Conservation (phyloP, 2,329 filamentous ascomycete genomes). For the Verticillium dahliae region DNA sequence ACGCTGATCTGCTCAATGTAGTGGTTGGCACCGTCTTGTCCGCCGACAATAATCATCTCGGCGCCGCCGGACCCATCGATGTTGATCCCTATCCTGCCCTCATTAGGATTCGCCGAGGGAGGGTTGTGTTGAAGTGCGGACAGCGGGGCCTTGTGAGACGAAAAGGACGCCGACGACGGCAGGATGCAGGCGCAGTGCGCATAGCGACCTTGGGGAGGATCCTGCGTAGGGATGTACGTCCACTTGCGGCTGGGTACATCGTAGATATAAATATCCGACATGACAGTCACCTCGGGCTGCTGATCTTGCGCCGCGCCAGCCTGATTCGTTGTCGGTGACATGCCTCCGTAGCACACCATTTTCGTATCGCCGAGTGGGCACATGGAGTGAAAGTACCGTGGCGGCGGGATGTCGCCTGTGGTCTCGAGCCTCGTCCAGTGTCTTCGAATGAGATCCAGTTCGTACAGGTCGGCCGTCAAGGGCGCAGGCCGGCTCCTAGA, state of each 20-base stretch:
- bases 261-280: constrained; percentile 97
- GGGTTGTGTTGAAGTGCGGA: constrained; percentile 89
- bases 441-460: constrained; percentile 81
- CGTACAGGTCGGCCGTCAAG: constrained; percentile 85
- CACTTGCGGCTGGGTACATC: constrained; percentile 77
- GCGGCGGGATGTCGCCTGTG: constrained; percentile 77
- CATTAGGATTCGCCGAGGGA: constrained; percentile 73
- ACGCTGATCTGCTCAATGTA: constrained; percentile 99
- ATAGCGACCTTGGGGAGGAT: constrained; percentile 88
- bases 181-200: constrained; percentile 93
- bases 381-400: constrained; percentile 95
- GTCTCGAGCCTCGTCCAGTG: constrained; percentile 92
- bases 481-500: constrained; percentile 74
- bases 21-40: constrained; percentile 94
- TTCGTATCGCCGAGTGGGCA: constrained; percentile 92
- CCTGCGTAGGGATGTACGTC: constrained; percentile 75
- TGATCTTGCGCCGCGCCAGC: constrained; percentile 48
- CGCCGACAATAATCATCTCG: constrained; percentile 95
- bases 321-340: constrained; percentile 69
- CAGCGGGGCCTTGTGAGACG: constrained; percentile 74
- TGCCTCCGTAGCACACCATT: constrained; percentile 94
- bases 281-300: constrained; percentile 85
- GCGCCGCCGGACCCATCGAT: constrained; percentile 88
- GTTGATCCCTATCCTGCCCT: constrained; percentile 79
- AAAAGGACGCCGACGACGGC: constrained; percentile 80